phyloP scores from a whole-genome alignment of 2,329 filamentous ascomycete genomes.

The Colletotrichum magnum region DNA sequence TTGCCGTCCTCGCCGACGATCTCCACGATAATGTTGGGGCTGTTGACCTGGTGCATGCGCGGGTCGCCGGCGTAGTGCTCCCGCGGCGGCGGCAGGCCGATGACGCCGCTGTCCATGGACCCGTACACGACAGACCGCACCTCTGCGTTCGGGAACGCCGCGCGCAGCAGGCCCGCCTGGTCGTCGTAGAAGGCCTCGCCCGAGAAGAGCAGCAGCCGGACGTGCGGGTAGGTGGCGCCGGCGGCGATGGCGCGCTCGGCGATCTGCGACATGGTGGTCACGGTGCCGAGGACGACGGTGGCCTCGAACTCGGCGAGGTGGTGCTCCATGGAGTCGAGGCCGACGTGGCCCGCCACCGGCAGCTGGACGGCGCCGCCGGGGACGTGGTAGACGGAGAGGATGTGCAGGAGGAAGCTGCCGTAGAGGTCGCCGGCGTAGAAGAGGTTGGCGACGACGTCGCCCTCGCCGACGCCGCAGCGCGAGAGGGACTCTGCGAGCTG shows the following conservation, averaged over 20 bases:
- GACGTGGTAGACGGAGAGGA: slow-evolving; percentile 34
- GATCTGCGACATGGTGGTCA: slow-evolving; percentile 32
- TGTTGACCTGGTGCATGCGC: slow-evolving; percentile 33
- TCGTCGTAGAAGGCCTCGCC: slow-evolving; percentile 36
- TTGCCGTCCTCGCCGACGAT: slow-evolving; percentile 30
- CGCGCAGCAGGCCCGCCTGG: slow-evolving; percentile 19
- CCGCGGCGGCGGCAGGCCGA: slow-evolving; percentile 26
- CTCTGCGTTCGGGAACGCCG: slow-evolving; percentile 28
- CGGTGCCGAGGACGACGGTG: slow-evolving; percentile 25
- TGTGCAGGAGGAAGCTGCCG: slow-evolving; percentile 34
- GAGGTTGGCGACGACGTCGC: slow-evolving; percentile 32
- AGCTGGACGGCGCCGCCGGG: slow-evolving; percentile 27
- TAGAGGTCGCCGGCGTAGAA: slow-evolving; percentile 38
- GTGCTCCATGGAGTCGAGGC: slow-evolving; percentile 31
- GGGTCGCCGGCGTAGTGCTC: slow-evolving; percentile 28
- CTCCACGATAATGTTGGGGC: slow-evolving; percentile 29
- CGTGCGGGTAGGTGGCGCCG: slow-evolving; percentile 12
- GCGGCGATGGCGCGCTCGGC: slow-evolving; percentile 17
- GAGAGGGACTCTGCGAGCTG: slow-evolving; percentile 27
- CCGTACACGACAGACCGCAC: slow-evolving; percentile 32
- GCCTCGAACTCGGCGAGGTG: slow-evolving; percentile 33
- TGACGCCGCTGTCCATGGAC: slow-evolving; percentile 35
- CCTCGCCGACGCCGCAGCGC: slow-evolving; percentile 24
- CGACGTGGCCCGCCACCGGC: slow-evolving; percentile 29
- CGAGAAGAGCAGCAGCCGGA: slow-evolving; percentile 35